Evolutionary conservation across 306 rosid species (phyloP).

Genomic region (Parietaria judaica): DNA sequence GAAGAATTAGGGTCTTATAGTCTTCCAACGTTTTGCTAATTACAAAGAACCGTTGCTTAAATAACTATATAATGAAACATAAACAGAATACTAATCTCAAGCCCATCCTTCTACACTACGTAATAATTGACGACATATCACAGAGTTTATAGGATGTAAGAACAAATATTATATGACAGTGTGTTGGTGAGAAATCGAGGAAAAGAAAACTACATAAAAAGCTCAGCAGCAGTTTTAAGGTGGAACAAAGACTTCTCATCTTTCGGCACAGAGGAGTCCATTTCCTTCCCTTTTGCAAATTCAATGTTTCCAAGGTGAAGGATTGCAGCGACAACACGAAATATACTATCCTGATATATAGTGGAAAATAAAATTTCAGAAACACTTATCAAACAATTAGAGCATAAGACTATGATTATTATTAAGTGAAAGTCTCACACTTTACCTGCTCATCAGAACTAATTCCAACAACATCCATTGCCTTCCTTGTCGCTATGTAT

Average conservation of each 20-base stretch:
- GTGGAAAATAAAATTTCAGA: constrained; percentile 11
- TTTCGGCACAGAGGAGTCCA: constrained; percentile 81
- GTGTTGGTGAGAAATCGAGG: constrained; percentile 15
- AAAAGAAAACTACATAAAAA: constrained; percentile 58
- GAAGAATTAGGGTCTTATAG: too few relatives aligned
- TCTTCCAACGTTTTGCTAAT: too few relatives aligned
- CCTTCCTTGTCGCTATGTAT: constrained; percentile 69
- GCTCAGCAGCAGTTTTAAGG: constrained; percentile 82
- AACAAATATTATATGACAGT: neutral
- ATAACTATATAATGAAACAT: too few relatives aligned
- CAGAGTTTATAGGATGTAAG: constrained; percentile 22
- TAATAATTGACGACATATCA: neutral
- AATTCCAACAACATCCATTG: constrained; percentile 97
- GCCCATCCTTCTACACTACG: neutral
- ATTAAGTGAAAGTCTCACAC: constrained; percentile 18
- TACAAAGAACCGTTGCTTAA: too few relatives aligned
- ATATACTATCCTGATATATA: constrained; percentile 73
- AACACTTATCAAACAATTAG: constrained; percentile 13
- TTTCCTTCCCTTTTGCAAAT: constrained; percentile 85
- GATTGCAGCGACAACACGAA: constrained; percentile 95
- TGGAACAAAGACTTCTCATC: constrained; percentile 87
- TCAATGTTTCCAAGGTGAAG: constrained; percentile 97
- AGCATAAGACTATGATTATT: constrained; percentile 10
- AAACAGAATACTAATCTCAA: too few relatives aligned
- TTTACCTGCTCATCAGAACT: constrained; percentile 81